Evolutionary conservation across 1,284 basidiomycete species (phyloP), one percentile per base, ranked within the genome.

Genomic region (Apiotrichum gracile): DNA sequence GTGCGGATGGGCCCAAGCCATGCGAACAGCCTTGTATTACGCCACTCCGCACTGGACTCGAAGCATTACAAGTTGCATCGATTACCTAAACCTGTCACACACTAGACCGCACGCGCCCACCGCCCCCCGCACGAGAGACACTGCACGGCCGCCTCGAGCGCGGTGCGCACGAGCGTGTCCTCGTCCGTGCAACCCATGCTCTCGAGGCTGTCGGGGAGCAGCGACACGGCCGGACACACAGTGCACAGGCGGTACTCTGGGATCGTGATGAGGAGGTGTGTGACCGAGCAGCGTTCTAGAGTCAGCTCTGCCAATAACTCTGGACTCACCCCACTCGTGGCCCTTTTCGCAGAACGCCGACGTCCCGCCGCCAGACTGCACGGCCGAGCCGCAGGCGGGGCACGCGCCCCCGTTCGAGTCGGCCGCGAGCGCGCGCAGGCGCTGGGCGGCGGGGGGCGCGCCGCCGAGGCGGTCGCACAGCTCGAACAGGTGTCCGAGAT

Each of bases 121-220:
- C 71, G 55, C 8, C 71, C 71, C 2, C 71, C 71, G 47, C 71
- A 73, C 39, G 58, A 54, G 24, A 64, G 37, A 47, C 71, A 73
- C 3, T 49, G 53, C 12, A 57, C 45, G 3, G 68, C 68, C 25
- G 59, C 59, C 27, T 67, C 61, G 31, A 73, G 49, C 25, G 64
- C 51, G 14, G 21, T 41, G 49, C 67, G 61, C 17, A 63, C 61
- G 27, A 70, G 40, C 22, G 52, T 49, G 21, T 55, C 55, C 16
- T 29, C 49, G 22, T 26, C 39, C 16, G 34, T 24, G 19, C 21
- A 13, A 5, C 35, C n/a, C 24, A 22, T 33, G 37, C 14, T 27
- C 31, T 49, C 39, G 19, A 47, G 22, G 1, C 27, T 29, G 7
- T 41, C 19, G 1, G 68, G 66, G 1, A 68, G 38, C 9, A 72